A percentile compares a stretch with the other conserved stretches of the same genome.
phyloP scores from a whole-genome alignment of 2,329 filamentous ascomycete genomes.

The Xenosphaeropsis pyriputrescens region DNA sequence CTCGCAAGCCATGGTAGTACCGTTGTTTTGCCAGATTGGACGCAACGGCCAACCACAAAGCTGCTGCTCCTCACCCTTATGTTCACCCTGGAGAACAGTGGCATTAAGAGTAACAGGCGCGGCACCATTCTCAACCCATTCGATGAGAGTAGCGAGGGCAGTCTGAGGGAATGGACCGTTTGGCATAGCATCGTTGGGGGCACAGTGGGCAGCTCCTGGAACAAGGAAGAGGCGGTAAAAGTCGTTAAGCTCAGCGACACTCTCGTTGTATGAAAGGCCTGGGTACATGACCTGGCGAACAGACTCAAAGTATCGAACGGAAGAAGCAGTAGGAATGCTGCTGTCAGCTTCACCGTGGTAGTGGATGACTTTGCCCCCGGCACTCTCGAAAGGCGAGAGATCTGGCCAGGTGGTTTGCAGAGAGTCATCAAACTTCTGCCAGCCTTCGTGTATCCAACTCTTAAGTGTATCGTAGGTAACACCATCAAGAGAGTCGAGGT shows the following conservation, averaged over 20 bases:
- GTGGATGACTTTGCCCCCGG: constrained; percentile 34
- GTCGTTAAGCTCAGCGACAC: constrained; percentile 25
- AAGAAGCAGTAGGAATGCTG: constrained; percentile 30
- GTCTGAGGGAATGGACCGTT: constrained; percentile 25
- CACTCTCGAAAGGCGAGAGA: constrained; percentile 25
- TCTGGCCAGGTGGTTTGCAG: constrained; percentile 34
- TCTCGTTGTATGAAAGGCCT: constrained; percentile 21
- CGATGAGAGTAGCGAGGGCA: constrained; percentile 29
- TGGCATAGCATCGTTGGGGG: constrained; percentile 23
- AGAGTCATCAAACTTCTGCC: constrained; percentile 30
- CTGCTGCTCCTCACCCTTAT: constrained; percentile 19
- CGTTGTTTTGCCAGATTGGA: constrained; percentile 23
- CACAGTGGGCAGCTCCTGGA: constrained; percentile 36
- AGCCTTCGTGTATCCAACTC: constrained; percentile 33
- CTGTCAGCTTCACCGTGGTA: constrained; percentile 36
- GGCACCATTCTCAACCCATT: constrained; percentile 35
- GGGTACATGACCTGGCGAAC: constrained; percentile 34
- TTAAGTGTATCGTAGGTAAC: constrained; percentile 37
- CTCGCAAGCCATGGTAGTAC: constrained; percentile 20
- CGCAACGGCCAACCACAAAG: constrained; percentile 27
- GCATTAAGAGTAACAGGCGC: constrained; percentile 27
- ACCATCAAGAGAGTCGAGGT: constrained; percentile 23
- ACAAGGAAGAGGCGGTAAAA: constrained; percentile 35
- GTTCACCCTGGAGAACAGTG: constrained; percentile 8
- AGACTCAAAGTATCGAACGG: constrained; percentile 31